Evolutionary conservation across 2,329 filamentous ascomycete species (phyloP).

Genomic region (Pseudogymnoascus sp.): DNA sequence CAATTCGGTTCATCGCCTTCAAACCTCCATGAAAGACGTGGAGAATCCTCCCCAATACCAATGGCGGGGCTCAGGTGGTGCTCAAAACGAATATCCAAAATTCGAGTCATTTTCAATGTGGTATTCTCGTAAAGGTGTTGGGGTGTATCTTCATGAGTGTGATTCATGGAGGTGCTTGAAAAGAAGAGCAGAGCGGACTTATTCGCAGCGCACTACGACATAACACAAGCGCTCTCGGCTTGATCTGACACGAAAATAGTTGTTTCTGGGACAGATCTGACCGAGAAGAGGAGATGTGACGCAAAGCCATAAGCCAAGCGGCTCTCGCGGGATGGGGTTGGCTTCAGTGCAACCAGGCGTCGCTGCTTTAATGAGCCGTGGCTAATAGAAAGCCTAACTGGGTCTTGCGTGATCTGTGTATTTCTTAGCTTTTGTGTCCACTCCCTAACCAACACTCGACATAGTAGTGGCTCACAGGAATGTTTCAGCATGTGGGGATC

Average conservation of each 20-base stretch:
- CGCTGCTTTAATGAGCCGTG: neutral
- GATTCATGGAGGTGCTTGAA: neutral
- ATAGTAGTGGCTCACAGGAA: no score
- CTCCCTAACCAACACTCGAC: neutral
- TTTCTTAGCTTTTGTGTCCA: neutral
- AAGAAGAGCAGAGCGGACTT: neutral
- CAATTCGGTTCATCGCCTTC: slow-evolving; percentile 32
- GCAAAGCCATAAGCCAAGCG: neutral
- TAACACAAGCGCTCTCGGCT: neutral
- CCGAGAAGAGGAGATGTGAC: neutral
- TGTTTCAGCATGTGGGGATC: neutral
- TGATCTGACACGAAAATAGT: neutral
- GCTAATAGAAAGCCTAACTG: neutral
- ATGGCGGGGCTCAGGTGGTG: slow-evolving; percentile 21
- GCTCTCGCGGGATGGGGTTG: neutral
- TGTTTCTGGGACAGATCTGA: neutral
- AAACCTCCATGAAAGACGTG: slow-evolving; percentile 40
- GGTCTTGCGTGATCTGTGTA: neutral
- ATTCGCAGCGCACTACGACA: neutral
- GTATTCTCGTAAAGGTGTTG: neutral
- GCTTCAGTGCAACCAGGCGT: neutral
- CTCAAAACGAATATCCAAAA: neutral
- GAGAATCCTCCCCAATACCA: slow-evolving; percentile 36
- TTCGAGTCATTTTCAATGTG: neutral
- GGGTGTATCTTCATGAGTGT: neutral